A percentile compares a stretch with the other conserved stretches of the same genome.
These are phyloP conservation scores for Corylus americana DNA, from an alignment of 306 rosid genomes.

Conservation along the genomic window DNA sequence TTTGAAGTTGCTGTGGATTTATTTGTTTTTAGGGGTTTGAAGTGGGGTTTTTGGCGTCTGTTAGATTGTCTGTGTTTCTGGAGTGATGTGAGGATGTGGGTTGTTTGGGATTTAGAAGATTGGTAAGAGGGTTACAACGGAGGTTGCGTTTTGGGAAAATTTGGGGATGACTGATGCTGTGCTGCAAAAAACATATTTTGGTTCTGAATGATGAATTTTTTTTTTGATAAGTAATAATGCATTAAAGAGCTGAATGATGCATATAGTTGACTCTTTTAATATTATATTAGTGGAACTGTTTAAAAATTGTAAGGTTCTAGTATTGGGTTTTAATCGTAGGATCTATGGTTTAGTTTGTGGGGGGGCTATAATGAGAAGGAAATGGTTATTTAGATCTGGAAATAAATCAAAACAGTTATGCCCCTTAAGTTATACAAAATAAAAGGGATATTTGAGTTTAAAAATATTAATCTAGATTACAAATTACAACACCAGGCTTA, in stretches of 20 bases:
- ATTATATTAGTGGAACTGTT: background rate
- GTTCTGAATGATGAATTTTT: background rate
- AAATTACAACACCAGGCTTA: background rate
- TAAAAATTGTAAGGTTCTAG: background rate
- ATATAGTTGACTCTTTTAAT: background rate
- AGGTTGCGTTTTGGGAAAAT: background rate
- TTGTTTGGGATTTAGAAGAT: background rate
- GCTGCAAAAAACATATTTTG: background rate
- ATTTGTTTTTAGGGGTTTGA: background rate
- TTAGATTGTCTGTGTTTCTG: background rate
- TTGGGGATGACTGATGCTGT: conserved; percentile 4
- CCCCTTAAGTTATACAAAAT: background rate
- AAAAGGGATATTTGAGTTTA: background rate
- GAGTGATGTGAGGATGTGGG: background rate
- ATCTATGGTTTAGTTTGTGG: conserved; percentile 5
- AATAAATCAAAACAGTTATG: background rate
- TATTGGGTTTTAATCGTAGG: background rate
- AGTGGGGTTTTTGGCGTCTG: background rate
- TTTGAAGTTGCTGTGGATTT: background rate
- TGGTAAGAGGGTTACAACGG: background rate
- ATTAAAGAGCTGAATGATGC: background rate
- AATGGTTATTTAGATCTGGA: background rate
- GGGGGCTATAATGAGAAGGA: background rate
- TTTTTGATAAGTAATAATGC: no score
- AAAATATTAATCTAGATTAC: background rate